These are phyloP conservation scores for Elsinoe australis DNA, from an alignment of 2,329 filamentous ascomycete species.

Conservation along the genomic window DNA sequence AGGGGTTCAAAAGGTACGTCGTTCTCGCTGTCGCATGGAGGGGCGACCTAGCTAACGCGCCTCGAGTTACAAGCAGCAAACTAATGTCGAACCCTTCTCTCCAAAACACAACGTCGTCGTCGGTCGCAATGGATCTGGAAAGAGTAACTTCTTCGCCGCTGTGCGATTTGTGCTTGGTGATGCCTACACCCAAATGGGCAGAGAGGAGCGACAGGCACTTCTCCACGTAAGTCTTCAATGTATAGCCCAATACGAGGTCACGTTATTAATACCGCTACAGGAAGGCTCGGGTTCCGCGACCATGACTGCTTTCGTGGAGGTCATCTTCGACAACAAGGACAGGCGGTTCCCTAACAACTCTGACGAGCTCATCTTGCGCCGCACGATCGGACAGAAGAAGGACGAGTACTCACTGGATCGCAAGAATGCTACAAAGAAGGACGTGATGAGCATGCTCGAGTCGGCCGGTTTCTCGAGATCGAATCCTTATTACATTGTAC, in stretches of 20 bases:
- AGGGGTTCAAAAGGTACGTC: slow-evolving; percentile 95
- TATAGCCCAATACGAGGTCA: not conserved
- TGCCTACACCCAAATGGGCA: slow-evolving; percentile 90
- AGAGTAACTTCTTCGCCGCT: slow-evolving; percentile 99
- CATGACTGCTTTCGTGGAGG: slow-evolving; percentile 98
- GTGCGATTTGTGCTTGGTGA: slow-evolving; percentile 98
- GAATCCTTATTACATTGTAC: slow-evolving; percentile 98
- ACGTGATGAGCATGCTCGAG: slow-evolving; percentile 92
- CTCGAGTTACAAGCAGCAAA: slow-evolving; percentile 95
- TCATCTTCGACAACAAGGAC: slow-evolving; percentile 97
- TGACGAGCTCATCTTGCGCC: slow-evolving; percentile 79
- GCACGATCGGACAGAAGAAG: slow-evolving; percentile 95
- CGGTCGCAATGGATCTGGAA: slow-evolving; percentile 96
- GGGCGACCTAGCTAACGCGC: slow-evolving; percentile 21
- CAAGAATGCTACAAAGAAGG: slow-evolving; percentile 88
- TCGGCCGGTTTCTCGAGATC: slow-evolving; percentile 93
- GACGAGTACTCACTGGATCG: slow-evolving; percentile 97
- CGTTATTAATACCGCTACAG: slow-evolving; percentile 28
- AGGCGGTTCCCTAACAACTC: slow-evolving; percentile 91
- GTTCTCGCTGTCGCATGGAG: not conserved
- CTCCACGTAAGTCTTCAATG: slow-evolving; percentile 55
- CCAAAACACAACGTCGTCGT: slow-evolving; percentile 97
- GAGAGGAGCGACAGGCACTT: slow-evolving; percentile 89
- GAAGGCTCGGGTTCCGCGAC: slow-evolving; percentile 96
- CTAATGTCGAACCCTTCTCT: slow-evolving; percentile 95